Evolutionary conservation across 1,139 yeast genomes (phyloP).

Genomic region (Saccharomycopsis phalli): DNA sequence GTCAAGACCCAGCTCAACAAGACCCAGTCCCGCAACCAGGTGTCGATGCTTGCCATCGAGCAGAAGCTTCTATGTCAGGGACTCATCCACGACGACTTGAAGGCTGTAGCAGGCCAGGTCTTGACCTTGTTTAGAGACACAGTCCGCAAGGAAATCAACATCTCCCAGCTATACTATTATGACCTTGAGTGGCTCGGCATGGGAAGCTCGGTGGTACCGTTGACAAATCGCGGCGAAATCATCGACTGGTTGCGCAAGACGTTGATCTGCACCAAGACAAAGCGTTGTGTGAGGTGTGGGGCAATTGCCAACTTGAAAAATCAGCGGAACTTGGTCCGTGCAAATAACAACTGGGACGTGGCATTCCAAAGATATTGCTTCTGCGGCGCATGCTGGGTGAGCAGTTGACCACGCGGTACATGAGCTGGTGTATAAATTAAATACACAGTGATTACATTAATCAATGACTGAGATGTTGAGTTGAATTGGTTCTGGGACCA

Average conservation of each 20-base stretch:
- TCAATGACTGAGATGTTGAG: no score
- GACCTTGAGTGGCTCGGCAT: slow-evolving; percentile 64
- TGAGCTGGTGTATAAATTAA: no score
- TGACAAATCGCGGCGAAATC: slow-evolving; percentile 23
- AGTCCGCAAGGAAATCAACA: slow-evolving; percentile 35
- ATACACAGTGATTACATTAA: no score
- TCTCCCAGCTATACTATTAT: slow-evolving; percentile 51
- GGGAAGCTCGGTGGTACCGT: slow-evolving; percentile 18
- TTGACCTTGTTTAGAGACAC: slow-evolving; percentile 28
- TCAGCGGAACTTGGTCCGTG: slow-evolving; percentile 23
- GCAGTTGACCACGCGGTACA: neutral
- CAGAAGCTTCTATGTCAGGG: slow-evolving; percentile 63
- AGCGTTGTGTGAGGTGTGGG: slow-evolving; percentile 65
- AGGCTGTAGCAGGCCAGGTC: slow-evolving; percentile 19
- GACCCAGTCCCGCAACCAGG: slow-evolving; percentile 24
- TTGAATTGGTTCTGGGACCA: no score
- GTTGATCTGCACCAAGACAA: slow-evolving; percentile 22
- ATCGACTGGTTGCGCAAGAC: slow-evolving; percentile 42
- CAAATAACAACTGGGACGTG: slow-evolving; percentile 54
- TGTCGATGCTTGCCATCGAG: slow-evolving; percentile 39
- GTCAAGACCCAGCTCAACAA: slow-evolving; percentile 23
- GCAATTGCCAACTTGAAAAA: slow-evolving; percentile 46
- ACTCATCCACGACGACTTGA: slow-evolving; percentile 39
- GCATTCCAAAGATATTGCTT: slow-evolving; percentile 70
- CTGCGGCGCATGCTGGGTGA: slow-evolving; percentile 73